Percentiles rank a stretch among this genome's conserved stretches.
Conservation (phyloP, 306 rosid species). For the Trifolium fragiferum region DNA sequence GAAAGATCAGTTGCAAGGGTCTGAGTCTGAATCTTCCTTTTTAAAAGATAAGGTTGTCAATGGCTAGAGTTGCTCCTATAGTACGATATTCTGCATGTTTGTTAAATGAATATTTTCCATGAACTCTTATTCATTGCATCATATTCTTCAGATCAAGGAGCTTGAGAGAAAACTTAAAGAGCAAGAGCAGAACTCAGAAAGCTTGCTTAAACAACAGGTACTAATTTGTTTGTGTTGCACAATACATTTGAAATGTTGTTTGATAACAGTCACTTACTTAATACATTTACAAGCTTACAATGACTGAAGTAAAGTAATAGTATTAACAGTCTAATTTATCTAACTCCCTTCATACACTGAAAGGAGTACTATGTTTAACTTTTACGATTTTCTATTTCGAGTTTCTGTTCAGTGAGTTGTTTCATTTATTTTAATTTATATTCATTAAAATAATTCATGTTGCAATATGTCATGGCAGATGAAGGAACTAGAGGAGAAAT, state of each 20-base stretch:
- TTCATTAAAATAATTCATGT: background rate
- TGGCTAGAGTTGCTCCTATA: background rate
- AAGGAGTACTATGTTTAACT: background rate
- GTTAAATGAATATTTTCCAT: constrained; percentile 24
- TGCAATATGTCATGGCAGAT: constrained; percentile 56
- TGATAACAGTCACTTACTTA: background rate
- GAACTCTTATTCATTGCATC: constrained; percentile 28
- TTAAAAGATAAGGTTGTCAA: constrained; percentile 72
- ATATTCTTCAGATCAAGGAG: constrained; percentile 60
- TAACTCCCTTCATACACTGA: background rate
- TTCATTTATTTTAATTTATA: background rate
- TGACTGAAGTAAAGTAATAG: background rate
- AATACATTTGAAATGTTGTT: constrained; percentile 2
- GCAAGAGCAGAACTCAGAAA: constrained; percentile 59
- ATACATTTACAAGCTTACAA: background rate
- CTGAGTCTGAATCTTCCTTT: constrained; percentile 59
- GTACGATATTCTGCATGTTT: background rate
- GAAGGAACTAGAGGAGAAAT: constrained; percentile 70
- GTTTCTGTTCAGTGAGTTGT: background rate
- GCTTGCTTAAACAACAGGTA: constrained; percentile 71
- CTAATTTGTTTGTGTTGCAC: constrained; percentile 8
- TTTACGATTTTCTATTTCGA: background rate
- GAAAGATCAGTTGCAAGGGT: constrained; percentile 67
- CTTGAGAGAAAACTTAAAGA: constrained; percentile 76
- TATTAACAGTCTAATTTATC: constrained; percentile 8